Evolutionary conservation across 192 early-diverging fungal genomes (phyloP).

Genomic region (Backusella liffmaniae): DNA sequence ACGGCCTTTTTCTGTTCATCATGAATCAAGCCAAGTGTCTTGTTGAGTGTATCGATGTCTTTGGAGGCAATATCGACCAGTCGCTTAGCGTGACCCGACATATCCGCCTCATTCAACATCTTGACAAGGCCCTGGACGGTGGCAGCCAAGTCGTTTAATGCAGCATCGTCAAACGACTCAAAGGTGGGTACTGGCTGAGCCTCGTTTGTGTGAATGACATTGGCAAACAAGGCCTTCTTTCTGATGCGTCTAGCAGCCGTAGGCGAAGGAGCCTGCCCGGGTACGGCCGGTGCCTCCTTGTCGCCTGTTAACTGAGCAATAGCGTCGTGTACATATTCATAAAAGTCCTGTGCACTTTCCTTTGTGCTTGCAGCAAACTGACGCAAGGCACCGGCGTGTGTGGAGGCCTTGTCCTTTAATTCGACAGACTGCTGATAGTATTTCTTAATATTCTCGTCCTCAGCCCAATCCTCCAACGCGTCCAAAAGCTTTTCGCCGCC

Average conservation of each 20-base stretch:
- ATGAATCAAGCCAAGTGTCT: slow-evolving; percentile 47
- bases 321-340: slow-evolving; percentile 33
- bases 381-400: slow-evolving; percentile 28
- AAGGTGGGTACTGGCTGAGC: neutral
- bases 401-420: slow-evolving; percentile 34
- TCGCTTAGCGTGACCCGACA: slow-evolving; percentile 51
- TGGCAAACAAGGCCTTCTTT: neutral
- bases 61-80: slow-evolving; percentile 60
- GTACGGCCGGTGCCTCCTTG: neutral
- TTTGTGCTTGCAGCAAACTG: slow-evolving; percentile 17
- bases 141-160: slow-evolving; percentile 24
- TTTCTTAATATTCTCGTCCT: slow-evolving; percentile 19
- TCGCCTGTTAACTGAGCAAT: slow-evolving; percentile 34
- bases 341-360: slow-evolving; percentile 20
- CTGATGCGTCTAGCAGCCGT: neutral
- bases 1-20: slow-evolving; percentile 32
- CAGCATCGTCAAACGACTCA: neutral
- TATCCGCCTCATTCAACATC: slow-evolving; percentile 27
- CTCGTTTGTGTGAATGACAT: slow-evolving; percentile 13
- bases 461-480: slow-evolving; percentile 47
- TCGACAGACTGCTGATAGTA: slow-evolving; percentile 10
- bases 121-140: slow-evolving; percentile 30
- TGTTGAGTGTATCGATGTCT: slow-evolving; percentile 43
- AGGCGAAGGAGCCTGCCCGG: neutral
- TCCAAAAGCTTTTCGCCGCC: slow-evolving; percentile 56